Percentiles rank a stretch among this genome's conserved stretches.
These are phyloP conservation scores for Hirsutella rhossiliensis DNA, from an alignment of 2,329 filamentous ascomycete species.

Conservation along the genomic window DNA sequence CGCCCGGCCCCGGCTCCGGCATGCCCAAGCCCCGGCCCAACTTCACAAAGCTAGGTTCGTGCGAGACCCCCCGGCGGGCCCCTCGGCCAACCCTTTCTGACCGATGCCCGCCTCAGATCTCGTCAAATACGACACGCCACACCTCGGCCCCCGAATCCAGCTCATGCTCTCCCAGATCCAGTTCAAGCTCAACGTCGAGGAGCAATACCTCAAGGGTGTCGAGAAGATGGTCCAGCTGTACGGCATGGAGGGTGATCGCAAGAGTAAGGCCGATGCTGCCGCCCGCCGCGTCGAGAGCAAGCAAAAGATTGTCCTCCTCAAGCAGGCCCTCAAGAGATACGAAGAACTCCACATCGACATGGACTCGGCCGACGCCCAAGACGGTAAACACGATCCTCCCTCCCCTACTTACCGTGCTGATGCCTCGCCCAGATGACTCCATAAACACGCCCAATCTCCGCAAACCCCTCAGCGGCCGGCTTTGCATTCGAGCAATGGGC, in stretches of 20 bases:
- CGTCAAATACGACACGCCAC: slow-evolving; percentile 95
- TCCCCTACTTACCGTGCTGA: slow-evolving; percentile 7
- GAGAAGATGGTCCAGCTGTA: slow-evolving; percentile 99
- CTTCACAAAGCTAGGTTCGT: slow-evolving; percentile 88
- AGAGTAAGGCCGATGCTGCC: slow-evolving; percentile 88
- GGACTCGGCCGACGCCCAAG: slow-evolving; percentile 62
- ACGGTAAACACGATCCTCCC: slow-evolving; percentile 48
- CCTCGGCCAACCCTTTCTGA: neutral
- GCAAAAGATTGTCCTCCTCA: slow-evolving; percentile 92
- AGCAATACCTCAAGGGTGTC: slow-evolving; percentile 96
- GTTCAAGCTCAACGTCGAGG: slow-evolving; percentile 97
- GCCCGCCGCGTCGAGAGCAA: slow-evolving; percentile 86
- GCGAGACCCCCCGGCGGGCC: neutral
- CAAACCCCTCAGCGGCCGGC: slow-evolving; percentile 86
- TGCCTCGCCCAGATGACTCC: slow-evolving; percentile 62
- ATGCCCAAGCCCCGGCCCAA: slow-evolving; percentile 71
- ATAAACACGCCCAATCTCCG: slow-evolving; percentile 90
- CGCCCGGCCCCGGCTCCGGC: slow-evolving; percentile 49
- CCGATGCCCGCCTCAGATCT: slow-evolving; percentile 48
- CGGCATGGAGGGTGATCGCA: slow-evolving; percentile 91
- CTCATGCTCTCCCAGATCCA: slow-evolving; percentile 98
- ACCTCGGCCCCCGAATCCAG: slow-evolving; percentile 93
- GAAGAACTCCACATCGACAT: slow-evolving; percentile 95
- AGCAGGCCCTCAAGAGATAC: slow-evolving; percentile 92
- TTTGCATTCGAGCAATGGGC: slow-evolving; percentile 74